Evolutionary conservation across 805 yeast genomes (phyloP), one percentile per base, ranked within the genome.

Genomic region (Sugiyamaella smithiae): DNA sequence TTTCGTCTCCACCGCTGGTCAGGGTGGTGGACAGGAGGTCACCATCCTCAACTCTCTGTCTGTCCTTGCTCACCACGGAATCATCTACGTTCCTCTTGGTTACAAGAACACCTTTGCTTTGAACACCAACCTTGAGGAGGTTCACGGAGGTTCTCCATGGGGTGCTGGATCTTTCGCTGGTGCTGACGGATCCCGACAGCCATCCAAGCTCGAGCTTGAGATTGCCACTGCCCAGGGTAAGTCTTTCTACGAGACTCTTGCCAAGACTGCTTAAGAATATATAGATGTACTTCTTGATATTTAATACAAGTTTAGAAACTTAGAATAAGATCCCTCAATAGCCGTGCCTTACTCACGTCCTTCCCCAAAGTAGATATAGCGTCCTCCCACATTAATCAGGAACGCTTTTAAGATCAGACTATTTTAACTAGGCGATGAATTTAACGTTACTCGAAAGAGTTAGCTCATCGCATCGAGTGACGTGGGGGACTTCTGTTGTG

Each of bases 81-180:
- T 87, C 68, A 74, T 82, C 48, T 87, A 67, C 65, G 79, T 87
- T 43, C 95, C 95, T 54, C 73, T 86, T 57, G 95, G 96, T 51
- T 86, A 81, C 71, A 76, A 73, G 52, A 64, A 72, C 50, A 71
- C 76, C 3, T 82, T 80, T 66, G 74, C 76, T 5, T 75, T 74
- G 57, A 60, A 83, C 54, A 69, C 85, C 33, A 73, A 73, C 66
- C 60, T 82, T 35, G 78, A 75, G 2, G 89, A 85, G 70, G 74
- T 80, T 45, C 95, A 85, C 64, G 96, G 96, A 55, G 87, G 86
- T 48, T 79, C 90, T 19, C 79, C 95, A 35, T 88, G 90, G 46
- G 46, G 40, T n/a, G 46, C 40, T 31, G 46, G 40, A 29, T 17
- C 46, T 2, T 29, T 29, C 26, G 38, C 40, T 29, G 87, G 81